Evolutionary conservation across 1,139 yeast genomes (phyloP).

Genomic region (Debaryomyces sp.): DNA sequence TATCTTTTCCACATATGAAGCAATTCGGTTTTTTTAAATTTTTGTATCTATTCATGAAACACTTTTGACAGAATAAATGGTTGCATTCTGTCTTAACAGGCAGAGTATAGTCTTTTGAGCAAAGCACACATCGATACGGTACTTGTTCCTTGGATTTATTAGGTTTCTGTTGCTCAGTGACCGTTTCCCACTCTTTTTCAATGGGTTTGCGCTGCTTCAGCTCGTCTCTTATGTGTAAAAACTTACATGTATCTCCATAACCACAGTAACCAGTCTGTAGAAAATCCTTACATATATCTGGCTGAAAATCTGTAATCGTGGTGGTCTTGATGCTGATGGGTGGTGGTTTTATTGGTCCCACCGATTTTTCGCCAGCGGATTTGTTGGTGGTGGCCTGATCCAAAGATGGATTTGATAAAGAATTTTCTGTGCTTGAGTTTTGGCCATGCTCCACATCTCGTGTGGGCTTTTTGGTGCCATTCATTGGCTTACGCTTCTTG

Average conservation of each 20-base stretch:
- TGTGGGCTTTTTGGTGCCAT: slow-evolving; percentile 1
- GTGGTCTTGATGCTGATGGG: slow-evolving; percentile 68
- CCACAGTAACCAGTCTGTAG: slow-evolving; percentile 95
- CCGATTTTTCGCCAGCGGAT: slow-evolving; percentile 1
- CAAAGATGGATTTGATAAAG: slow-evolving; percentile 1
- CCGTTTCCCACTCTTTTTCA: slow-evolving; percentile 71
- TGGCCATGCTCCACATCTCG: slow-evolving; percentile 3
- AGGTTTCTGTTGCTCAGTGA: slow-evolving; percentile 7
- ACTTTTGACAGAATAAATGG: slow-evolving; percentile 67
- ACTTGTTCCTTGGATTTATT: slow-evolving; percentile 27
- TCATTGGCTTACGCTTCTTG: slow-evolving; percentile 7
- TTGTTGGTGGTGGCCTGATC: slow-evolving; percentile 4
- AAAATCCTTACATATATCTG: slow-evolving; percentile 93
- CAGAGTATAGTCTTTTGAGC: slow-evolving; percentile 54
- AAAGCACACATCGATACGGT: slow-evolving; percentile 68
- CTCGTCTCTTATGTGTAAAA: slow-evolving; percentile 87
- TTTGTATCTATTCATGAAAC: slow-evolving; percentile 58
- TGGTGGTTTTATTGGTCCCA: slow-evolving; percentile 23
- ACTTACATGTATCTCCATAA: slow-evolving; percentile 97
- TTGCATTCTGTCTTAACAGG: slow-evolving; percentile 69
- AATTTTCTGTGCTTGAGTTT: neutral
- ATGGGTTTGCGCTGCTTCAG: slow-evolving; percentile 74
- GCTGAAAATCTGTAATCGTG: slow-evolving; percentile 84
- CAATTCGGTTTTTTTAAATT: slow-evolving; percentile 47
- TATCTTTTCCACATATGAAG: slow-evolving; percentile 58